These are phyloP conservation scores for Stromatinia cepivora DNA, from an alignment of 2,329 filamentous ascomycete species.

Conservation along the genomic window DNA sequence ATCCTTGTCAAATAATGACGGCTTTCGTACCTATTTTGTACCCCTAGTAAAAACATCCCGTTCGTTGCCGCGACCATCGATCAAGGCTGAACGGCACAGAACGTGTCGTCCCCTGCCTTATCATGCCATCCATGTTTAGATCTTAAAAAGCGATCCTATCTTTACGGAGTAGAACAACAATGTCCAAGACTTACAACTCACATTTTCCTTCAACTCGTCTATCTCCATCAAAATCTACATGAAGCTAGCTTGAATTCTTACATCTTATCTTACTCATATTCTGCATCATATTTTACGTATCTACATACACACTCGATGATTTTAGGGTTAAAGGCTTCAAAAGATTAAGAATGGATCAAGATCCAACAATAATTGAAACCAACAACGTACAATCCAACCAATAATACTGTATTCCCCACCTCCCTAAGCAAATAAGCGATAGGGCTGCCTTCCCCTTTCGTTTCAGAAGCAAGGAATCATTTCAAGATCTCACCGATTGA, in stretches of 20 bases:
- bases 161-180: not conserved
- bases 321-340: not conserved
- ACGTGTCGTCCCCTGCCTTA: not conserved
- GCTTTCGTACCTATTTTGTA: not conserved
- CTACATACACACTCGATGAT: not conserved
- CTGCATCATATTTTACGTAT: not conserved
- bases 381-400: not conserved
- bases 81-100: not conserved
- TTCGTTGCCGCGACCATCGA: not conserved
- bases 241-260: not conserved
- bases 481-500: not conserved
- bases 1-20: not conserved
- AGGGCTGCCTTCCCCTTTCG: slow-evolving; percentile 12
- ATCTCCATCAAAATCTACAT: not conserved
- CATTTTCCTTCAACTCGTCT: not conserved
- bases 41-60: not conserved
- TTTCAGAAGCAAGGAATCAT: not conserved
- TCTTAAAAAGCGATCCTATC: not conserved
- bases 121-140: not conserved
- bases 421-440: slow-evolving; percentile 6
- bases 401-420: not conserved
- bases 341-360: not conserved
- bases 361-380: not conserved
- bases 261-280: not conserved
- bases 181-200: too few relatives aligned